These are phyloP conservation scores for Solanum rostratum DNA, from an alignment of 257 asterid species.

Conservation along the genomic window DNA sequence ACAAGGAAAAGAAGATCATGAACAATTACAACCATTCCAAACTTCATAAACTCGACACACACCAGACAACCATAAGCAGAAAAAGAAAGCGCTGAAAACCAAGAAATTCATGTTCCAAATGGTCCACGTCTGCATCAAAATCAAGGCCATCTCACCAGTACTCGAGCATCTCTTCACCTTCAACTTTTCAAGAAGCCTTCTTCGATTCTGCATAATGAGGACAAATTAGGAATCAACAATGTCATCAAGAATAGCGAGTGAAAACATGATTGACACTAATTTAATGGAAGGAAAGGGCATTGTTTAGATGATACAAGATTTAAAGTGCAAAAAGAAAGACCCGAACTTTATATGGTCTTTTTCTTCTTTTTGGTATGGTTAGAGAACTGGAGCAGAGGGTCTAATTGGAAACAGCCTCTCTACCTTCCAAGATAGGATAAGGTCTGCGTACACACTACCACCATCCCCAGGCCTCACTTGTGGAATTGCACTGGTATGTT, in stretches of 20 bases:
- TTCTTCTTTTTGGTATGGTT: not conserved
- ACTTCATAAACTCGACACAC: conserved; percentile 21
- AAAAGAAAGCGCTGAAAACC: conserved; percentile 11
- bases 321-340: not conserved
- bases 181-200: conserved; percentile 34
- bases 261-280: not conserved
- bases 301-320: not conserved
- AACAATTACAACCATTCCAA: conserved; percentile 18
- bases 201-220: conserved; percentile 33
- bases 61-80: conserved; percentile 12
- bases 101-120: conserved; percentile 16
- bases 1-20: conserved; percentile 21
- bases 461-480: too few species aligned
- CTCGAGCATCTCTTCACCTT: conserved; percentile 1
- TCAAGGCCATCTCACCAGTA: conserved; percentile 2
- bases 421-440: too few species aligned
- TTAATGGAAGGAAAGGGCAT: not conserved
- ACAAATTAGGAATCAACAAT: not conserved
- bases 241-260: not conserved
- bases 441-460: too few species aligned
- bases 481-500: too few species aligned
- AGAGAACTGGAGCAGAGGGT: too few species aligned
- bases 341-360: not conserved
- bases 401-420: too few species aligned
- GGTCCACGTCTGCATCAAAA: conserved; percentile 9